These are phyloP conservation scores for Fusarium praegraminearum DNA, from an alignment of 2,329 filamentous ascomycete genomes.

Conservation along the genomic window DNA sequence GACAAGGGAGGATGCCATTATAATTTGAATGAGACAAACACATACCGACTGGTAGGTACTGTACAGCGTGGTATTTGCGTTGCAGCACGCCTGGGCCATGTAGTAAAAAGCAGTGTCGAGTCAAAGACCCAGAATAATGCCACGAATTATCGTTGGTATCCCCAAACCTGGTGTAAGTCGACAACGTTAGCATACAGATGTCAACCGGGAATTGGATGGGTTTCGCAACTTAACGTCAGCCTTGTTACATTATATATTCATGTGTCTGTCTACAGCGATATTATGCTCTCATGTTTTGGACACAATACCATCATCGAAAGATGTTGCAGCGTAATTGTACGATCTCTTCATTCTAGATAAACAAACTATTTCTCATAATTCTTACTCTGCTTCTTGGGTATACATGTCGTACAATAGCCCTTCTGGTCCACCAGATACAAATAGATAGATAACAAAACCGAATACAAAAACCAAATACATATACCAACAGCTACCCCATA, in stretches of 20 bases:
- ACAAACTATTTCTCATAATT: slow-evolving; percentile 10
- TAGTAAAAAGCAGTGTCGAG: background rate
- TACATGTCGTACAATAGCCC: slow-evolving; percentile 32
- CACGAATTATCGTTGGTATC: background rate
- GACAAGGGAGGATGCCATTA: background rate
- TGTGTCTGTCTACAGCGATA: background rate
- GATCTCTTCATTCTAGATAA: background rate
- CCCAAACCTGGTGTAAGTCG: background rate
- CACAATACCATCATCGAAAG: background rate
- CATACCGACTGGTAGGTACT: background rate
- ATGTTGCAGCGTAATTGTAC: background rate
- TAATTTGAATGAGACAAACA: background rate
- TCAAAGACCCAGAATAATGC: background rate
- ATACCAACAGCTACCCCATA: background rate
- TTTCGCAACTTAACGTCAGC: background rate
- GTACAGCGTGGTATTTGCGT: background rate
- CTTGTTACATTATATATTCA: background rate
- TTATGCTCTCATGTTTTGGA: background rate
- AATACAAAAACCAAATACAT: slow-evolving; percentile 8
- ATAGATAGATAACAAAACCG: slow-evolving; percentile 5
- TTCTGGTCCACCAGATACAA: slow-evolving; percentile 8
- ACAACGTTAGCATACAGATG: background rate
- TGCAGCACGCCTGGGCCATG: background rate
- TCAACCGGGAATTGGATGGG: slow-evolving; percentile 1
- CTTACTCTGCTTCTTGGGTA: slow-evolving; percentile 24